A percentile compares a stretch with the other conserved stretches of the same genome.
Conservation (phyloP, 2,329 filamentous ascomycete genomes). For the Ophiostoma perfectum region DNA sequence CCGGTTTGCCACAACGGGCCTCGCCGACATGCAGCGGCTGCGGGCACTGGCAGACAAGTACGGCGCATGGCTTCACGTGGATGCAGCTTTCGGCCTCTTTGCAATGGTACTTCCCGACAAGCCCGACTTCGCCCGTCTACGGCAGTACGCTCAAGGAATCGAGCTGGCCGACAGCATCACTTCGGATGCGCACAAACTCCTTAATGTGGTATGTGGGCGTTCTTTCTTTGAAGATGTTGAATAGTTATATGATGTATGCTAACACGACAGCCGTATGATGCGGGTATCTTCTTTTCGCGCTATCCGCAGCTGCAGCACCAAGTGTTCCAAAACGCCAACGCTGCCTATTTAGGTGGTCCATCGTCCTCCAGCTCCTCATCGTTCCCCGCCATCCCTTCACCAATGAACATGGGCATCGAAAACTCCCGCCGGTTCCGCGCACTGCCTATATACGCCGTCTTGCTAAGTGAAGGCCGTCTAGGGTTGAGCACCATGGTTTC, state of each 20-base stretch:
- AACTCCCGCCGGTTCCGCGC: conserved; percentile 89
- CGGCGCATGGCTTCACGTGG: conserved; percentile 81
- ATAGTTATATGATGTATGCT: neutral
- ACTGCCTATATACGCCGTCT: conserved; percentile 77
- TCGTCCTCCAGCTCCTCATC: conserved; percentile 18
- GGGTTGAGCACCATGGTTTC: conserved; percentile 66
- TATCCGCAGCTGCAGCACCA: conserved; percentile 52
- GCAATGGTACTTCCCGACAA: conserved; percentile 57
- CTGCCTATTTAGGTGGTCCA: conserved; percentile 61
- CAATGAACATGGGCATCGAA: conserved; percentile 80
- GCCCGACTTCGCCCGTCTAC: conserved; percentile 52
- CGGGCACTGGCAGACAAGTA: conserved; percentile 66
- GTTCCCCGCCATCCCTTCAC: conserved; percentile 58
- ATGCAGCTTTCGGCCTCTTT: conserved; percentile 79
- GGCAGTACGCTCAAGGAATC: conserved; percentile 53
- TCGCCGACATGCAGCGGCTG: conserved; percentile 56
- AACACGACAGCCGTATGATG: conserved; percentile 69
- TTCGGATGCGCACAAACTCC: conserved; percentile 81
- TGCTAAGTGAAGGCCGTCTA: conserved; percentile 65
- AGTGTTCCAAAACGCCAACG: conserved; percentile 79
- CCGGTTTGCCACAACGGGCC: conserved; percentile 60
- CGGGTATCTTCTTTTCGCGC: conserved; percentile 78
- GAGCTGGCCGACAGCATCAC: conserved; percentile 84
- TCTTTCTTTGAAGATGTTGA: too few relatives aligned
- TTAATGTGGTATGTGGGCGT: conserved; percentile 64